A percentile compares a stretch with the other conserved stretches of the same genome.
These are phyloP conservation scores for Saturnispora kantuleensis DNA, from an alignment of 805 yeast species.

Conservation along the genomic window DNA sequence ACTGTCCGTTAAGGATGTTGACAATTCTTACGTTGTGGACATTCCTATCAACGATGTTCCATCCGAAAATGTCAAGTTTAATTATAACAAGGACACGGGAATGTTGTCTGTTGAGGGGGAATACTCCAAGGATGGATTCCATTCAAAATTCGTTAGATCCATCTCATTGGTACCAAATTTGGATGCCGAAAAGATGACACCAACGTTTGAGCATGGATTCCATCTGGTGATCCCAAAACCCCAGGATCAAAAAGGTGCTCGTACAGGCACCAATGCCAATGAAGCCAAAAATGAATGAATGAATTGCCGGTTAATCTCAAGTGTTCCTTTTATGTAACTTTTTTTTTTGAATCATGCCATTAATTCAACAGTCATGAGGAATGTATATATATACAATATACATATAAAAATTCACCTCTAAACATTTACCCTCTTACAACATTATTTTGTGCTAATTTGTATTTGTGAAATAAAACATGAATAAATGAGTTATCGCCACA, in stretches of 20 bases:
- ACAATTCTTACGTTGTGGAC: slow-evolving; percentile 31
- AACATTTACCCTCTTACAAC: too few relatives aligned
- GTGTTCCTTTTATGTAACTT: too few relatives aligned
- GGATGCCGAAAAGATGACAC: slow-evolving; percentile 36
- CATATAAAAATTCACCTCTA: too few relatives aligned
- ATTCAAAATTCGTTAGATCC: slow-evolving; percentile 17
- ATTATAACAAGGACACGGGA: slow-evolving; percentile 36
- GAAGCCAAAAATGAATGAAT: neutral
- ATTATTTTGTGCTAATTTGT: too few relatives aligned
- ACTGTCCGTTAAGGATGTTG: slow-evolving; percentile 30
- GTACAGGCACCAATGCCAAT: neutral
- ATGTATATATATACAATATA: too few relatives aligned
- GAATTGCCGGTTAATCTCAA: too few relatives aligned
- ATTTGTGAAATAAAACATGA: too few relatives aligned
- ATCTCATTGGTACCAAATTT: slow-evolving; percentile 31
- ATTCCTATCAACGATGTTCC: slow-evolving; percentile 41
- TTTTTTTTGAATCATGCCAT: too few relatives aligned
- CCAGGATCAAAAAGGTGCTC: neutral
- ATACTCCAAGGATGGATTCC: slow-evolving; percentile 13
- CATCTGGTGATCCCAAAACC: slow-evolving; percentile 33
- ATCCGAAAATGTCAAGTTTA: slow-evolving; percentile 34
- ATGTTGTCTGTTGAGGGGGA: slow-evolving; percentile 37
- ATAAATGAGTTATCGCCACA: too few relatives aligned
- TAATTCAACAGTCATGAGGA: too few relatives aligned
- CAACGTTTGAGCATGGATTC: slow-evolving; percentile 37